Conservation (phyloP, 2,329 filamentous ascomycete species). For the Sphaerostilbella broomeana region DNA sequence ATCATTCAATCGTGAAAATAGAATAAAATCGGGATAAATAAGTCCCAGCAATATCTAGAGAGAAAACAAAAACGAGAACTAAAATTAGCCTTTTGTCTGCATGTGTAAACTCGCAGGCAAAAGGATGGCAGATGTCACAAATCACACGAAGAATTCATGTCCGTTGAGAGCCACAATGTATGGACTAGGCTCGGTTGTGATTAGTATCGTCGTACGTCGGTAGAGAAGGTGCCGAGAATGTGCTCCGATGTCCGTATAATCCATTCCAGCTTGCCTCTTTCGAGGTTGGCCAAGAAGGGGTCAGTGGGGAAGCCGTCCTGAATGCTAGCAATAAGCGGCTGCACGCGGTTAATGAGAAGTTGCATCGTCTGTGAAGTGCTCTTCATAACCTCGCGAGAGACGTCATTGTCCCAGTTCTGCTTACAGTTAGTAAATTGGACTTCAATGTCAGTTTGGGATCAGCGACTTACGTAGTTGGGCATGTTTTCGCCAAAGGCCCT, state of each 20-base stretch:
- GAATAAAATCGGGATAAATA: too few species aligned
- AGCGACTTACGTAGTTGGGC: slow-evolving; percentile 43
- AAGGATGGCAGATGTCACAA: too few species aligned
- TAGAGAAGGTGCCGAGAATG: slow-evolving; percentile 29
- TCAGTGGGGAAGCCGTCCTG: slow-evolving; percentile 33
- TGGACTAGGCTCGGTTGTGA: too few species aligned
- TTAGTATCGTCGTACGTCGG: too few species aligned
- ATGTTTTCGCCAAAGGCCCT: slow-evolving; percentile 44
- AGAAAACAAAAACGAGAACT: too few species aligned
- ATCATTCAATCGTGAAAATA: too few species aligned
- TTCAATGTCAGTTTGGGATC: background rate
- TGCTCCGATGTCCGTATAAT: slow-evolving; percentile 31
- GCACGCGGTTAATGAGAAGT: slow-evolving; percentile 30
- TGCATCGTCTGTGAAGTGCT: slow-evolving; percentile 35
- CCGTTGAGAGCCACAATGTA: too few species aligned
- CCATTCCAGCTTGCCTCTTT: slow-evolving; percentile 34
- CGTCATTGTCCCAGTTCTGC: slow-evolving; percentile 35
- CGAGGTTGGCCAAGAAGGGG: slow-evolving; percentile 33
- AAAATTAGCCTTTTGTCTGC: too few species aligned
- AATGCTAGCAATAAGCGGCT: slow-evolving; percentile 29
- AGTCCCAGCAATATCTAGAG: too few species aligned
- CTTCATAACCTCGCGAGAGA: slow-evolving; percentile 30
- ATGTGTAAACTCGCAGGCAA: too few species aligned
- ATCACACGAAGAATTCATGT: too few species aligned
- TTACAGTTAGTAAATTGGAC: slow-evolving; percentile 5